phyloP scores from a whole-genome alignment of 2,329 filamentous ascomycete species.

The Monosporascus cannonballus region DNA sequence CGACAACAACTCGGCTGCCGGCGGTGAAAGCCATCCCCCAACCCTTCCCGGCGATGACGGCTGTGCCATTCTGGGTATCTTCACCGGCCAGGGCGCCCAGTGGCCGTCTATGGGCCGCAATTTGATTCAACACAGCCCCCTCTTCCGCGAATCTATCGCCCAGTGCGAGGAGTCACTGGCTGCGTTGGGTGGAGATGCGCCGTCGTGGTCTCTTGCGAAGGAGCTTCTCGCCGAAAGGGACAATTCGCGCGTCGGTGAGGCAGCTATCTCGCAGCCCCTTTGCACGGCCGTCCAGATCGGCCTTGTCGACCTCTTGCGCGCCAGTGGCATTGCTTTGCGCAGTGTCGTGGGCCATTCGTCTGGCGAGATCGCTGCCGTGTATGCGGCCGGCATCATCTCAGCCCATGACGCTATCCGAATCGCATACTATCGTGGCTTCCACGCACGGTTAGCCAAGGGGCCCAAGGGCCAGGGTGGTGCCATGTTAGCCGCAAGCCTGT shows the following conservation, averaged over 20 bases:
- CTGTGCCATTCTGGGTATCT: conserved; percentile 14
- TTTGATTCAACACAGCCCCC: conserved; percentile 5
- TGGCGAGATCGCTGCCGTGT: conserved; percentile 21
- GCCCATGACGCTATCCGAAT: conserved; percentile 21
- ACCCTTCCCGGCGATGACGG: too few species aligned
- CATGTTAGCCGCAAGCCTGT: conserved; percentile 37
- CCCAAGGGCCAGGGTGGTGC: conserved; percentile 18
- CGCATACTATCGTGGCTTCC: conserved; percentile 28
- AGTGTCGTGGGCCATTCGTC: conserved; percentile 23
- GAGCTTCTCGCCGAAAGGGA: conserved; percentile 7
- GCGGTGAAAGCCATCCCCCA: too few species aligned
- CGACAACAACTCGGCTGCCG: too few species aligned
- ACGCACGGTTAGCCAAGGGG: conserved; percentile 10
- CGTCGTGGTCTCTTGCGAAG: conserved; percentile 11
- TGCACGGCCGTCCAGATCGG: too few species aligned
- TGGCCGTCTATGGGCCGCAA: conserved; percentile 20
- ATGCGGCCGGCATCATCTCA: conserved; percentile 13
- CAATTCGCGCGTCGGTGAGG: conserved; percentile 8
- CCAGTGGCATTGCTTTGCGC: conserved; percentile 13
- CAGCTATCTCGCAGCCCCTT: conserved; percentile 16
- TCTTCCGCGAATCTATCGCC: conserved; percentile 3
- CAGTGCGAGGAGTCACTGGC: conserved; percentile 8
- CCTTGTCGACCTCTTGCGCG: conserved; percentile 27
- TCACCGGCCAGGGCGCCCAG: conserved; percentile 29
- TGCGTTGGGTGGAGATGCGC: conserved; percentile 11